phyloP scores from a whole-genome alignment of 306 rosid species.

The Cicer chorassanicum region DNA sequence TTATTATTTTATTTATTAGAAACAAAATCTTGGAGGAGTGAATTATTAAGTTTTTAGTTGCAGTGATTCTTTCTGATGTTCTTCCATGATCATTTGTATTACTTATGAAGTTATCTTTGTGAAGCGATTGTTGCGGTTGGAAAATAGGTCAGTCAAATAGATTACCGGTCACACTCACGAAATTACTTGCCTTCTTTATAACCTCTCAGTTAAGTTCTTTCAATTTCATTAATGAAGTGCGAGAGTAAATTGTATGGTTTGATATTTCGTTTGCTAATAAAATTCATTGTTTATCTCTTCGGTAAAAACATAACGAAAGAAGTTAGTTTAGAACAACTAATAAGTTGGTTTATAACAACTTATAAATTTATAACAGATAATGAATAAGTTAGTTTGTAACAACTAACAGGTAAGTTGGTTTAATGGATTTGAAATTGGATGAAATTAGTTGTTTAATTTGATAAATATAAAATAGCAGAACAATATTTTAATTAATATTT shows the following conservation, averaged over 20 bases:
- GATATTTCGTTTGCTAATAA: neutral
- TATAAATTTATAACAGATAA: too few species aligned
- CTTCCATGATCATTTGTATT: slow-evolving; percentile 25
- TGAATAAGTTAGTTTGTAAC: too few species aligned
- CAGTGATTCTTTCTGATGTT: slow-evolving; percentile 24
- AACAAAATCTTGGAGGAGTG: neutral
- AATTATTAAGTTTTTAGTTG: neutral
- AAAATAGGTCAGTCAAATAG: slow-evolving; percentile 37
- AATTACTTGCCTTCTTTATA: slow-evolving; percentile 46
- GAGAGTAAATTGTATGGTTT: neutral
- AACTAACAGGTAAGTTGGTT: too few species aligned
- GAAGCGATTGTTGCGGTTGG: slow-evolving; percentile 37
- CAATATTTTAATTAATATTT: too few species aligned
- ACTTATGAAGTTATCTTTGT: neutral
- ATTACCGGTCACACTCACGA: slow-evolving; percentile 33
- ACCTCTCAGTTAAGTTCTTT: slow-evolving; percentile 38
- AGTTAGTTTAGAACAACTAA: too few species aligned
- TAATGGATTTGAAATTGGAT: too few species aligned
- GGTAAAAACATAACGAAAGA: too few species aligned
- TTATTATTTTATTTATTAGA: neutral
- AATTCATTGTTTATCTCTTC: too few species aligned
- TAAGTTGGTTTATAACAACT: too few species aligned
- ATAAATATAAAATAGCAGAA: too few species aligned
- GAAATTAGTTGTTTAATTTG: too few species aligned
- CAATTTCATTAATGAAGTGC: neutral